Evolutionary conservation across 139 green algal species (phyloP).

Genomic region (Trebouxia sp.): DNA sequence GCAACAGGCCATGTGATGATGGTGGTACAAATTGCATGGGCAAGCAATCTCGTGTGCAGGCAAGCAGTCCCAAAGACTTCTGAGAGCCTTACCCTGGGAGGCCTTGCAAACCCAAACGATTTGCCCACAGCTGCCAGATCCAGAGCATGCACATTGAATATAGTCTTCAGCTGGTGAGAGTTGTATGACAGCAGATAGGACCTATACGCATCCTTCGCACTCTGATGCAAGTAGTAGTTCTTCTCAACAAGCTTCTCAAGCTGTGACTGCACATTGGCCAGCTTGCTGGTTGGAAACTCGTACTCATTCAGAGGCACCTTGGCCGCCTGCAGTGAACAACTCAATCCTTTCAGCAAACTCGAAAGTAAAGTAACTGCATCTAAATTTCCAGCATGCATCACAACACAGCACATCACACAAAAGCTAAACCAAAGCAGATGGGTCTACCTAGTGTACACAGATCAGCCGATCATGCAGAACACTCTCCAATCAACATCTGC

Average conservation of each 20-base stretch:
- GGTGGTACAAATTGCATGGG: too few relatives aligned
- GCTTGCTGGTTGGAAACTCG: conserved; percentile 94
- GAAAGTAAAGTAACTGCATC: too few relatives aligned
- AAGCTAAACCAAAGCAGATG: too few relatives aligned
- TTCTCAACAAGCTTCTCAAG: conserved; percentile 97
- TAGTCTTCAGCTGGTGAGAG: conserved; percentile 93
- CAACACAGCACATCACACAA: too few relatives aligned
- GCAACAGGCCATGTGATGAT: too few relatives aligned
- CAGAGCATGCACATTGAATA: conserved; percentile 97
- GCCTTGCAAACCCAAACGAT: conserved; percentile 92
- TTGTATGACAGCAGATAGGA: conserved; percentile 97
- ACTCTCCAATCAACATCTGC: not conserved
- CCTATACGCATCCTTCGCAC: conserved; percentile 76
- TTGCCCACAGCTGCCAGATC: conserved; percentile 84
- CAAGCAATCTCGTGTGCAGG: too few relatives aligned
- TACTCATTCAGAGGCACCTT: conserved; percentile 96
- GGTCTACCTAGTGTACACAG: too few relatives aligned
- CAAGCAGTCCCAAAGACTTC: too few relatives aligned
- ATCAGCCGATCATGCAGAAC: too few relatives aligned
- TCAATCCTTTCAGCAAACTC: not conserved
- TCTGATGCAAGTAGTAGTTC: conserved; percentile 98
- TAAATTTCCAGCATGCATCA: too few relatives aligned
- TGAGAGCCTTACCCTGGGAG: conserved; percentile 67
- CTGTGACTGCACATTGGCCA: conserved; percentile 96
- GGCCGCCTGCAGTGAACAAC: conserved; percentile 23